phyloP scores from a whole-genome alignment of 176 grass and related monocot genomes.

The Oryza rufipogon region DNA sequence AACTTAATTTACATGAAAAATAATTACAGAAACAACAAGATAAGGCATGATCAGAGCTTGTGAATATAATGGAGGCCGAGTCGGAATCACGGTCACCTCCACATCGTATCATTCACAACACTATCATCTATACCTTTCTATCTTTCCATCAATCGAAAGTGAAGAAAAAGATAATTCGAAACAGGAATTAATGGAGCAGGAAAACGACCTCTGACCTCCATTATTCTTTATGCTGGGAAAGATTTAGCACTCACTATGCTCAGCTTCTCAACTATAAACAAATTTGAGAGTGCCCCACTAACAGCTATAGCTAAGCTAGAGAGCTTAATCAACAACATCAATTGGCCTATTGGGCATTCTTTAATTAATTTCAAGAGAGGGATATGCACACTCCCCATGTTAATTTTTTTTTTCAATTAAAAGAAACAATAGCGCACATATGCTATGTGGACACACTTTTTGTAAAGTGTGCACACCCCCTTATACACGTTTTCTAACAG shows the following conservation, averaged over 20 bases:
- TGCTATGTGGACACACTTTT: no score
- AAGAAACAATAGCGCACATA: no score
- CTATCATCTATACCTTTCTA: conserved; percentile 6
- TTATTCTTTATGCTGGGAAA: conserved; percentile 34
- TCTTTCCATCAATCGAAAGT: conserved; percentile 39
- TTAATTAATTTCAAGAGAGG: background rate
- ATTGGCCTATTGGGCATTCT: background rate
- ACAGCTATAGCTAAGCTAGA: background rate
- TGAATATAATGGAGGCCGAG: conserved; percentile 1
- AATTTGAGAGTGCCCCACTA: conserved; percentile 8
- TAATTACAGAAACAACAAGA: no score
- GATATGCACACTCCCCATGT: background rate
- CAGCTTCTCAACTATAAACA: conserved; percentile 19
- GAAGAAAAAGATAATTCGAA: background rate
- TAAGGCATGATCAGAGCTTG: no score
- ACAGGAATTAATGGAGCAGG: conserved; percentile 6
- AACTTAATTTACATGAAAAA: no score
- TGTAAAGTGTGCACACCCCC: background rate
- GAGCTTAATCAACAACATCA: background rate
- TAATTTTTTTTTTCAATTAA: background rate
- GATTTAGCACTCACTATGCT: conserved; percentile 4
- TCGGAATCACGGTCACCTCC: conserved; percentile 10
- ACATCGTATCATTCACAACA: conserved; percentile 10
- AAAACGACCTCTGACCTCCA: conserved; percentile 38
- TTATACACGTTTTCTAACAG: background rate